These are phyloP conservation scores for Kwoniella dejecticola DNA, from an alignment of 768 basidiomycete genomes.

Conservation along the genomic window DNA sequence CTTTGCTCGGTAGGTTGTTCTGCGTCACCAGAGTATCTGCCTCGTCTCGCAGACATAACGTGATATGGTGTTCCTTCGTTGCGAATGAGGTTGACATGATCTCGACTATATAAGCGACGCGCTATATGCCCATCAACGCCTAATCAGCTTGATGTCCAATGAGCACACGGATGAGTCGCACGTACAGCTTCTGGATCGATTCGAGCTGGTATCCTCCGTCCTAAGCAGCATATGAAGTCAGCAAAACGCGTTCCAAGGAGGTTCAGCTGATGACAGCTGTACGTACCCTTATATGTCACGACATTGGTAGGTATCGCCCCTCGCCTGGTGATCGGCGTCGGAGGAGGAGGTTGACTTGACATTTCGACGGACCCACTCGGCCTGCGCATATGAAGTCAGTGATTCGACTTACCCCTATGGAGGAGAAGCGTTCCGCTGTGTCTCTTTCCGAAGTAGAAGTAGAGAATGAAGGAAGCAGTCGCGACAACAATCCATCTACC, in stretches of 20 bases:
- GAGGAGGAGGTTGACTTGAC: conserved; percentile 12
- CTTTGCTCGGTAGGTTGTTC: conserved; percentile 43
- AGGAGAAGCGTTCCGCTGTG: too few species aligned
- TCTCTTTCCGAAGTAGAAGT: too few species aligned
- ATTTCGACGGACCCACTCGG: background rate
- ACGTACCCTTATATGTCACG: conserved; percentile 43
- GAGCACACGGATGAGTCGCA: background rate
- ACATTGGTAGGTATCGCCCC: conserved; percentile 46
- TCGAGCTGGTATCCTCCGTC: conserved; percentile 41
- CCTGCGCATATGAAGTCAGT: too few species aligned
- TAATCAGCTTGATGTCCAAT: background rate
- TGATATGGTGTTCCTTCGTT: conserved; percentile 47
- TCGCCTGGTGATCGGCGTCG: conserved; percentile 25
- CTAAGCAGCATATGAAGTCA: conserved; percentile 16
- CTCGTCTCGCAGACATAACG: conserved; percentile 50
- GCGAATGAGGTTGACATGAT: conserved; percentile 47
- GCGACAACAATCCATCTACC: too few species aligned
- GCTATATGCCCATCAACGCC: conserved; percentile 20
- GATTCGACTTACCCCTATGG: too few species aligned
- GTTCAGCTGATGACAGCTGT: background rate
- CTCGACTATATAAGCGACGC: conserved; percentile 43
- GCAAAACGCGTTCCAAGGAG: conserved; percentile 2
- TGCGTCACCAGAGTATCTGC: conserved; percentile 50
- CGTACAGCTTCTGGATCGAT: conserved; percentile 50
- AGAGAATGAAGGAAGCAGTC: too few species aligned